Base-by-base conservation (phyloP, 345 rosid genomes). In the Raphanus raphanistrum region DNA sequence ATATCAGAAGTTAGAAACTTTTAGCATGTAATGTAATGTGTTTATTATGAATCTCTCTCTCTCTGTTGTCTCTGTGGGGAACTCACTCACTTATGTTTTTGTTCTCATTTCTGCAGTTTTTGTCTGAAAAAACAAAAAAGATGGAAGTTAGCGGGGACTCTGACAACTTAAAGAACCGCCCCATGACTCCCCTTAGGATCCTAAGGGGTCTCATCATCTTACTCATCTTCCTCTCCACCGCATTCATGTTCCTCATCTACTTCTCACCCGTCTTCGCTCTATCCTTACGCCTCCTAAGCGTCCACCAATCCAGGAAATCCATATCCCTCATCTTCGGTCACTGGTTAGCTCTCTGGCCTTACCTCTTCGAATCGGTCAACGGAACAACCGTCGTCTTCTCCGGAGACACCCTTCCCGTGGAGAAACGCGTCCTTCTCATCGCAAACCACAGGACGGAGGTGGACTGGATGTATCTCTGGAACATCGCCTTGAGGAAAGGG, bases 391-490 rank as follows among this genome's bases (percentile, higher is more conserved):
- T 92, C 10, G 80, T 92, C 1, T 87, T 92, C 73, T 91, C 82
- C 62, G 97, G 97, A 57, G 92, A 91, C 74, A 32, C n/a, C 45
- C 80, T 87, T 38, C 94, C 91, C 0, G 68, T 27, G 4, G 81
- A 82, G 66, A 91, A 87, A 79, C 89, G 90, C 32, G 89, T 87
- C 45, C 55, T 92, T 79, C 82, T 92, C 4, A 84, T 92, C 67
- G 82, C 93, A 25, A 92, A 92, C 75, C 93, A 92, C 82, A 87
- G 93, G 84, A 92, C 97, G 11, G 97, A 90, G 77, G 93, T 90
- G 11, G 96, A 90, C 86, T 92, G 97, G 96, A 92, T 92, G 97
- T 92, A 90, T 84, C 27, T 92, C 66, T 92, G 97, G 97, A 77
- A 90, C 77, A 87, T 92, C 31, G 97, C 96, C 7, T 65, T 90